Percentiles rank a stretch among this genome's conserved stretches.
phyloP scores from a whole-genome alignment of 768 basidiomycete species.

The Brasilioporus rufonigricans region DNA sequence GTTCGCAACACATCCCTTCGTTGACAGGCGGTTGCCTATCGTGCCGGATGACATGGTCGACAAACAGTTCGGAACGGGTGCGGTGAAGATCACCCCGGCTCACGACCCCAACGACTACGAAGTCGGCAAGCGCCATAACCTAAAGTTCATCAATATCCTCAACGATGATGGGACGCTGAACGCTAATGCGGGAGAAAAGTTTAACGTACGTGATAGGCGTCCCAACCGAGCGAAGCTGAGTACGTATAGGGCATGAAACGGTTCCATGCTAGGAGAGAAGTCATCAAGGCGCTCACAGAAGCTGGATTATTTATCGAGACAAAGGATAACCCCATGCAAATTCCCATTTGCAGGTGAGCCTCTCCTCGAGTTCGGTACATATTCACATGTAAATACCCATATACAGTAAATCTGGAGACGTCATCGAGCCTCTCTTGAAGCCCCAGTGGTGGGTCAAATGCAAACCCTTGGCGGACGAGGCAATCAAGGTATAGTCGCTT shows the following conservation, averaged over 20 bases:
- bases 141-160: constrained; percentile 91
- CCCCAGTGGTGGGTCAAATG: constrained; percentile 99
- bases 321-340: constrained; percentile 96
- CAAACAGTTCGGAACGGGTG: constrained; percentile 96
- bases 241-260: constrained; percentile 84
- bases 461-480: constrained; percentile 86
- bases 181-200: constrained; percentile 77
- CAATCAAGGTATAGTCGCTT: constrained; percentile 60
- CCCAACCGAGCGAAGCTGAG: neutral
- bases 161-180: constrained; percentile 98
- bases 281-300: constrained; percentile 82
- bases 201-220: constrained; percentile 46
- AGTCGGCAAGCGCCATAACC: constrained; percentile 80
- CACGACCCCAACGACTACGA: constrained; percentile 98
- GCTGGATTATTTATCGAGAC: constrained; percentile 83
- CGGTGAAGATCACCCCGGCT: constrained; percentile 98
- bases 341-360: constrained; percentile 81
- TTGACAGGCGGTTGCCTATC: constrained; percentile 83
- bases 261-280: constrained; percentile 85
- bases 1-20: constrained; percentile 86
- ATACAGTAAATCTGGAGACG: constrained; percentile 87
- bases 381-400: constrained; percentile 1
- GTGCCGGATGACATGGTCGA: constrained; percentile 86
- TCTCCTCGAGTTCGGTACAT: neutral
- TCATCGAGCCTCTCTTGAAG: constrained; percentile 93